Evolutionary conservation across 2,329 filamentous ascomycete species (phyloP), one percentile per base, ranked within the genome.

Genomic region (Periconia macrospinosa): DNA sequence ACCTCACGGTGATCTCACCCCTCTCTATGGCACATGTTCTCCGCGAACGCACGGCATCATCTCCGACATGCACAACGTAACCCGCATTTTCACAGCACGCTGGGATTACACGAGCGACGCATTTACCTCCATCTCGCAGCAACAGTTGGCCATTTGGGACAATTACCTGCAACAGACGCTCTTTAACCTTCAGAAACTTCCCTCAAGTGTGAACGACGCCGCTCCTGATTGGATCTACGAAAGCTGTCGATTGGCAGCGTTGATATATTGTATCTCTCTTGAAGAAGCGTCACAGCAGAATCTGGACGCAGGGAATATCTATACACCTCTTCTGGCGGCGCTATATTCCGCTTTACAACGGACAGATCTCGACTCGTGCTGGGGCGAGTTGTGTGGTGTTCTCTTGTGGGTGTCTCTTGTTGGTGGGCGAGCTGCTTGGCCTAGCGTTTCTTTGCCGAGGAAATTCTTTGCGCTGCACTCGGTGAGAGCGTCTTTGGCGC

Each of bases 341-440:
- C 56, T 73, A 1, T 60, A 67, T 42, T 45, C 49, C 9, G 65
- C 67, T 3, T 41, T 73, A 1, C 50, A 59, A 7, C 57, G 54
- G 19, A 72, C 70, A 1, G 62, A 71, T 23, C 56, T 48, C 17
- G 45, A 41, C 10, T 45, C 30, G 6, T 60, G 57, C 48, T 73
- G 69, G 69, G 63, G 62, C 15, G 44, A 57, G 19, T 47, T 72
- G 44, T 56, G 59, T 30, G 68, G 68, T 10, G 63, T 67, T 20
- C 66, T 72, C 30, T 45, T 71, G 3, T 73, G 69, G 69, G 56
- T 71, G 10, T 67, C 62, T 45, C 58, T 71, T 1, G 54, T 71
- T 9, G 69, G 70, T 1, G 68, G 66, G 13, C 61, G 66, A 1
- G 68, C 68, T 18, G 58, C 62, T 1, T 68, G 66, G 63, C 45